Percentiles rank a stretch among this genome's conserved stretches.
Evolutionary conservation across 345 rosid species (phyloP).

Genomic region (Pelargonium nanum): DNA sequence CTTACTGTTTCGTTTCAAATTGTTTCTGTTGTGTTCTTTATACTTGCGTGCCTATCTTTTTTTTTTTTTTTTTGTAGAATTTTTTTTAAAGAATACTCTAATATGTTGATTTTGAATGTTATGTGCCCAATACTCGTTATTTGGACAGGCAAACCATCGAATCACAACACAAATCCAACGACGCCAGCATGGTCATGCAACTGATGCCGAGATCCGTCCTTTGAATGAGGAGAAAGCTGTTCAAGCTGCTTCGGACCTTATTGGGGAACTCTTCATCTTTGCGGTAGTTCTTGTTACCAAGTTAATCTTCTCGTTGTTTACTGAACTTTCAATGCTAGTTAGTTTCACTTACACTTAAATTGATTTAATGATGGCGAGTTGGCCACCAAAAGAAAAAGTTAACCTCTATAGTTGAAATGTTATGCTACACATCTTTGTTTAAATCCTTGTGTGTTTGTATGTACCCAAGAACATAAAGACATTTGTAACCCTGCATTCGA

Average conservation of each 20-base stretch:
- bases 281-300: constrained; percentile 30
- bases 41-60: neutral
- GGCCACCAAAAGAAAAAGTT: neutral
- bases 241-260: constrained; percentile 88
- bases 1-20: too few relatives aligned
- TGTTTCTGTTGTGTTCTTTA: too few relatives aligned
- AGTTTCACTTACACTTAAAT: neutral
- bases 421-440: neutral
- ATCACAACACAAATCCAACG: constrained; percentile 72
- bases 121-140: constrained; percentile 6
- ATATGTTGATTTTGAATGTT: neutral
- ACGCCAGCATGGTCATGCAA: constrained; percentile 64
- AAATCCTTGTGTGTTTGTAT: neutral
- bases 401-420: neutral
- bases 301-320: constrained; percentile 3
- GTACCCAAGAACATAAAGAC: neutral
- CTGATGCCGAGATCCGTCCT: constrained; percentile 80
- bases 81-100: neutral
- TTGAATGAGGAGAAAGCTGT: constrained; percentile 89
- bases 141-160: constrained; percentile 60
- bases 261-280: constrained; percentile 79
- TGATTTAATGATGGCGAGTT: neutral
- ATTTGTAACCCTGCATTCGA: neutral
- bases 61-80: neutral
- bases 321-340: neutral